Base-by-base conservation (phyloP, 208 protist genomes). In the Trypanosoma platydactyli region DNA sequence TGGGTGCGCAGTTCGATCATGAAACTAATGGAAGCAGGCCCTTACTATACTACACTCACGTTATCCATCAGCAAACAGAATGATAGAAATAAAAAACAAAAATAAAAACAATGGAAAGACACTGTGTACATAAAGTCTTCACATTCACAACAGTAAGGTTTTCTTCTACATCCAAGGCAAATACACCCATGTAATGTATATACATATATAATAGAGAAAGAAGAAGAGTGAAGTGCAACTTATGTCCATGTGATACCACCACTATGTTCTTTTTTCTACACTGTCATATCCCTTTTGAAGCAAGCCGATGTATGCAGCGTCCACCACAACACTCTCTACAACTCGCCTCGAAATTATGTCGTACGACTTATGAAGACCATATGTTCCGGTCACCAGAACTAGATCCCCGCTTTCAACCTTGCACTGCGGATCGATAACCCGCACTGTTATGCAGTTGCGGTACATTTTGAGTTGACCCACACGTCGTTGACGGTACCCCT, bases 311-410 rank as follows among this genome's bases (percentile, higher is more conserved):
- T 64, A 59, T n/a, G 79, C 78, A 13, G 84, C 88, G 33, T 94
- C 82, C 49, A 94, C 51, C n/a, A 91, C 77, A 18, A 71, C 59
- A 57, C 91, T 89, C 64, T 94, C 88, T 7, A 85, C 64, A 5
- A 64, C 58, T 56, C 74, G 73, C 70, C 89, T 94, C 22, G 88
- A 88, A 13, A 91, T 61, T 65, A 89, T 64, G 73, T 94, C 88
- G 73, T 79, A 89, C 55, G 71, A 88, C 24, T 57, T 71, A 71
- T 94, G 88, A 24, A 86, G 53, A 1, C 64, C 77, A 71, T 94
- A 94, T 59, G 81, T 77, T 22, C 88, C 88, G 29, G 77, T 66
- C 25, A 94, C 74, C 2, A 71, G 65, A 38, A 94, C 46, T 7
- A 91, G 50, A 68, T 94, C 82, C 16, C 84, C 88, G 12, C 76